Base-by-base conservation (phyloP, 1,139 yeast species). In the Scheffersomyces titani region DNA sequence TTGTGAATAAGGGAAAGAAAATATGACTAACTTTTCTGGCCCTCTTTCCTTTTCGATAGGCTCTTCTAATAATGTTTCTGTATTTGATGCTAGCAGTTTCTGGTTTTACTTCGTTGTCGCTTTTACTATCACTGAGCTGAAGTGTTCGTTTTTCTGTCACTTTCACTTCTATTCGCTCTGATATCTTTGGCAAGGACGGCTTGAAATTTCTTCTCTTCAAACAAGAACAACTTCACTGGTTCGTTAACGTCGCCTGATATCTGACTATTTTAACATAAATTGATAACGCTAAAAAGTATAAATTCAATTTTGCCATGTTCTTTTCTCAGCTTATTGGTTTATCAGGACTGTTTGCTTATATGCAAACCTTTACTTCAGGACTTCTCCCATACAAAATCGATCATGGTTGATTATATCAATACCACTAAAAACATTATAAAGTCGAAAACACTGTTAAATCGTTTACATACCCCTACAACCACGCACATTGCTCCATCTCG, bases 311-410 rank as follows among this genome's bases (percentile, higher is more conserved):
- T 46, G 49, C 49, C 24, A n/a, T 46, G 19, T 22, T 19, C 18
- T 46, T 46, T 46, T 46, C 49, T 46, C 49, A 46, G 22, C 49
- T 19, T 20, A 19, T 46, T 46, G 49, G 49, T 46, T 46, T 46
- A 19, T n/a, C n/a, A 22, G 48, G 49, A 22, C 16, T 30, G 40
- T 30, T 30, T 30, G 40, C 13, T 30, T 30, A 16, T 30, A 30
- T 30, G 40, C 40, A 30, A 11, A 30, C 16, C 40, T n/a, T n/a
- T 30, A 11, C 40, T 30, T n/a, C n/a, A n/a, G n/a, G n/a, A n/a
- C n/a, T n/a, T n/a, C n/a, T n/a, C 40, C 2, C 40, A 30, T 30
- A 6, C 40, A 30, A 7, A 30, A 3, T 6, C 13, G 40, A 30
- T 30, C 40, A 9, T 24, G 9, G 9, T 24, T 5, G 24, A 13